phyloP scores from a whole-genome alignment of 306 rosid species.

The Hippophae gyantsensis region DNA sequence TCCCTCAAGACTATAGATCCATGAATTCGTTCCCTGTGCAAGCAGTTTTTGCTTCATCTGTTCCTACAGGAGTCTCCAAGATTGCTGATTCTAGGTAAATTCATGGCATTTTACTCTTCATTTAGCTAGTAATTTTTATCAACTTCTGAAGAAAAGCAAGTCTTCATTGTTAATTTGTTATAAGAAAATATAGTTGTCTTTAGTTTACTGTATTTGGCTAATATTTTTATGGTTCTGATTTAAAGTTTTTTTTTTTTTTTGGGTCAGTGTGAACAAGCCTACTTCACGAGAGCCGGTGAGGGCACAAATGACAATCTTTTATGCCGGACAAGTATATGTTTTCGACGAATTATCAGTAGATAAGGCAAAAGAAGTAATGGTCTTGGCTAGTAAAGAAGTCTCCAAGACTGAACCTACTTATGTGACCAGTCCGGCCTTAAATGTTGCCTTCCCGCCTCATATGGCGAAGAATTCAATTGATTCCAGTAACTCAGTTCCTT shows the following conservation, averaged over 20 bases:
- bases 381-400: conserved; percentile 36
- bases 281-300: conserved; percentile 23
- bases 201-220: no score
- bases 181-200: no score
- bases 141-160: no score
- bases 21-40: conserved; percentile 40
- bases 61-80: conserved; percentile 14
- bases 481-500: conserved; percentile 15
- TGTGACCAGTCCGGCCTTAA: conserved; percentile 6
- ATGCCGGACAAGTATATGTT: conserved; percentile 62
- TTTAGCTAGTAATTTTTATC: no score
- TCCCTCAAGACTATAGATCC: conserved; percentile 15
- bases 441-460: conserved; percentile 22
- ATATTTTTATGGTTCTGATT: background rate
- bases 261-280: conserved; percentile 29
- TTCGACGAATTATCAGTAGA: conserved; percentile 55
- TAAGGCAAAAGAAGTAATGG: conserved; percentile 54
- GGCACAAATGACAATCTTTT: conserved; percentile 69
- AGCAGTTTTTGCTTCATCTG: conserved; percentile 20
- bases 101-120: no score
- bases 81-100: conserved; percentile 33
- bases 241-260: background rate
- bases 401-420: conserved; percentile 24
- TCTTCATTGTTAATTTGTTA: no score
- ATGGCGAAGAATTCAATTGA: conserved; percentile 32